Evolutionary conservation across 208 protist species (phyloP).

Genomic region (Naegleria gruberi): DNA sequence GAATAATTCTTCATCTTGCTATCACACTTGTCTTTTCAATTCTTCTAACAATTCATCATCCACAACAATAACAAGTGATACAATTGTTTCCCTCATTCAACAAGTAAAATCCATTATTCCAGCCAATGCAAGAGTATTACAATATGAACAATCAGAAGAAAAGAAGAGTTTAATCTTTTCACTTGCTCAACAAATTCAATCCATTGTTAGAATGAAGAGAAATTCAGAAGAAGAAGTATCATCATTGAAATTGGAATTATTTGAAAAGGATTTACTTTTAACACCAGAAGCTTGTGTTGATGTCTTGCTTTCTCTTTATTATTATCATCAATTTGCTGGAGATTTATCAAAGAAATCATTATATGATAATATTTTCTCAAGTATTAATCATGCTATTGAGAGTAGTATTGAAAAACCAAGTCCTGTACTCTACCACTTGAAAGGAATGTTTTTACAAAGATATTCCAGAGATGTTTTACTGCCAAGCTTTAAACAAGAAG

Average conservation of each 20-base stretch:
- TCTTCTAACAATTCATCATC: too few relatives aligned
- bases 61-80: too few relatives aligned
- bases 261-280: background rate
- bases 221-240: background rate
- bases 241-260: background rate
- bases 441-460: background rate
- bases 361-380: background rate
- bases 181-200: background rate
- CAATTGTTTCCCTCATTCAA: too few relatives aligned
- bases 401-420: background rate
- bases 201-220: background rate
- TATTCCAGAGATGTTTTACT: background rate
- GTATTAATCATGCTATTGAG: background rate
- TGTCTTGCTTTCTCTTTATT: background rate
- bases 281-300: background rate
- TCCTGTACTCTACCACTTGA: background rate
- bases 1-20: too few relatives aligned
- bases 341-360: background rate
- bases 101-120: background rate
- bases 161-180: background rate
- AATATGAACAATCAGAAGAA: background rate
- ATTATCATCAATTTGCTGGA: background rate
- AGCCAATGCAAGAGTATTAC: background rate
- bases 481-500: background rate
- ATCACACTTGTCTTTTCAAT: too few relatives aligned